Base-by-base conservation (phyloP, 768 basidiomycete species). In the Rhizopogon vinicolor region DNA sequence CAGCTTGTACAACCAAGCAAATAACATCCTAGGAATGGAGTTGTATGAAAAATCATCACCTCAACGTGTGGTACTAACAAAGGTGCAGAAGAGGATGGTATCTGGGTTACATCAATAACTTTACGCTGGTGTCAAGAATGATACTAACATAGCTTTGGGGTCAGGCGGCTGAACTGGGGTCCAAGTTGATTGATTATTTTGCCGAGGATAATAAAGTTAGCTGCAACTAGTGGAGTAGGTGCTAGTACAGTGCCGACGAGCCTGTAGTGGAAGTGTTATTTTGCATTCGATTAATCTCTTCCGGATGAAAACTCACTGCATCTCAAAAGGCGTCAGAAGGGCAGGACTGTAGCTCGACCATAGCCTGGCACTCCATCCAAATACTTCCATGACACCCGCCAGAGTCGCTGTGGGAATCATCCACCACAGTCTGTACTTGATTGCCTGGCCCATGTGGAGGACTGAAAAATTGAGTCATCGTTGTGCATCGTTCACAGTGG, bases 201-300 rank as follows among this genome's bases (percentile, higher is more conserved):
- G 2, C 78, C 79, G 31, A 84, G 73, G 41, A 83, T 76, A 37
- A 83, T 66, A 59, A 85, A 86, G 56, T 77, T 79, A 12, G 68
- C 83, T 0, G 83, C 84, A 5, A 84, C 65, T 10, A 85, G 69
- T 1, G 81, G 81, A 0, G 82, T 84, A 1, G 84, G 84, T 0
- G 75, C 79, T 16, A 84, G 57, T 50, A 84, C 78, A 0, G 78
- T 80, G 1, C 70, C 65, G 3, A 70, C 68, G n/a, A 65, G 66
- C 53, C 70, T 70, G 5, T 7, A 37, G 33, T 25, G 45, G 29
- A 52, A 13, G 52, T 1, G 7, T 0, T 43, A 35, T 48, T 14
- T 5, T n/a, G 3, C 1, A 12, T 22, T 13, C 3, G 5, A 33
- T 1, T 16, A 14, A 3, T 5, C 1, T 28, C 2, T 14, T 29